Conservation (phyloP, 2,329 filamentous ascomycete genomes). For the Sclerotinia glacialis region DNA sequence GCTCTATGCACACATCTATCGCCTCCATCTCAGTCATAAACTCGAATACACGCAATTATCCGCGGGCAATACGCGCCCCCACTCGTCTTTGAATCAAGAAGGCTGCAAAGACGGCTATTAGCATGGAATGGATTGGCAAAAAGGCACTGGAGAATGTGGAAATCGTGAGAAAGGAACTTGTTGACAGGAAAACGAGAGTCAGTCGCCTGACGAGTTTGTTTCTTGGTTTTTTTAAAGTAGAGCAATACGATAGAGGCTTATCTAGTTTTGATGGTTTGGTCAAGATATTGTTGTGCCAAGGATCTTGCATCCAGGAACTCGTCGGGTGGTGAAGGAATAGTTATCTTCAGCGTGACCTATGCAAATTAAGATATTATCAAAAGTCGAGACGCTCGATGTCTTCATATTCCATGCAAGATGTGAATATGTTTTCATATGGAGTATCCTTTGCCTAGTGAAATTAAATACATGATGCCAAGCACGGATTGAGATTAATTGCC, state of each 20-base stretch:
- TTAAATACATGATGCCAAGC: not conserved
- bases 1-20: not conserved
- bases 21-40: not conserved
- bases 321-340: not conserved
- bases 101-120: not conserved
- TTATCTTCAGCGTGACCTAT: not conserved
- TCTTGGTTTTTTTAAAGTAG: not conserved
- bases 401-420: not conserved
- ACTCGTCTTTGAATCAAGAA: not conserved
- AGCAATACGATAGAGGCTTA: not conserved
- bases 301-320: not conserved
- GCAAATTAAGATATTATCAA: not conserved
- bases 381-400: not conserved
- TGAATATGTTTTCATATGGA: not conserved
- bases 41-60: not conserved
- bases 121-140: not conserved
- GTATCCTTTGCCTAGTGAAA: not conserved
- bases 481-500: not conserved
- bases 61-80: not conserved
- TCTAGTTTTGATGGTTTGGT: not conserved
- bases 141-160: not conserved
- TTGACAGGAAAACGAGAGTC: not conserved
- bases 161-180: not conserved
- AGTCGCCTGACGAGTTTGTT: not conserved
- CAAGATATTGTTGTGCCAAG: not conserved